These are phyloP conservation scores for Poa annua DNA, from an alignment of 176 grass and related monocot species.

Conservation along the genomic window DNA sequence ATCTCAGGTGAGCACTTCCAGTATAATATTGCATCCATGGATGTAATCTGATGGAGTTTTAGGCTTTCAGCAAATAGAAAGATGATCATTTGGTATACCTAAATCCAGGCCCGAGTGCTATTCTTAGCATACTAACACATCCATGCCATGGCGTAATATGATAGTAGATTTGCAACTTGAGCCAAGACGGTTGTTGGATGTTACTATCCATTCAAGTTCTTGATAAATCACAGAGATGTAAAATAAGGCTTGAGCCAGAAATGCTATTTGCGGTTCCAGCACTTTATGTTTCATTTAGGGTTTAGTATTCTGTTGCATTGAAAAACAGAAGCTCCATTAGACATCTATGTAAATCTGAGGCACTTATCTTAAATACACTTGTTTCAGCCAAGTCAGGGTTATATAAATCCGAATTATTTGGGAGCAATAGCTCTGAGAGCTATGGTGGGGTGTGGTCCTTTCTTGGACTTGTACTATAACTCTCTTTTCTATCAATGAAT, in stretches of 20 bases:
- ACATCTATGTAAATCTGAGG: neutral
- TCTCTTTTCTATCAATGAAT: too few relatives aligned
- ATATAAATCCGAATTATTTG: constrained; percentile 1
- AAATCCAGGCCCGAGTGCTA: neutral
- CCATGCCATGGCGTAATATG: neutral
- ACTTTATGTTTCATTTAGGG: too few relatives aligned
- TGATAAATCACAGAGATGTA: neutral
- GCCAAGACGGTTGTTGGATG: neutral
- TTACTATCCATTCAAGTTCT: neutral
- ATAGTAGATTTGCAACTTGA: constrained; percentile 1
- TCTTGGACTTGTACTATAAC: too few relatives aligned
- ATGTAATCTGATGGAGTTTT: constrained; percentile 19
- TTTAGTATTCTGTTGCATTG: neutral
- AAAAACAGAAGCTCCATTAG: constrained; percentile 3
- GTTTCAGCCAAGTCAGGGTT: constrained; percentile 11
- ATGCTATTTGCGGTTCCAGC: neutral
- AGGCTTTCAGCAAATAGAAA: neutral
- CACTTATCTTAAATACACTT: neutral
- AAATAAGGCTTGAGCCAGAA: neutral
- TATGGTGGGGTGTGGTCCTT: too few relatives aligned
- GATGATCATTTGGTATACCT: neutral
- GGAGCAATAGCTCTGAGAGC: constrained; percentile 13
- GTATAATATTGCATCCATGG: constrained; percentile 24
- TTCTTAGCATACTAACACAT: constrained; percentile 5
- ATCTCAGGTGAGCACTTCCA: constrained; percentile 23